Conservation (phyloP, 2,329 filamentous ascomycete genomes). For the Colletotrichum abscissum region DNA sequence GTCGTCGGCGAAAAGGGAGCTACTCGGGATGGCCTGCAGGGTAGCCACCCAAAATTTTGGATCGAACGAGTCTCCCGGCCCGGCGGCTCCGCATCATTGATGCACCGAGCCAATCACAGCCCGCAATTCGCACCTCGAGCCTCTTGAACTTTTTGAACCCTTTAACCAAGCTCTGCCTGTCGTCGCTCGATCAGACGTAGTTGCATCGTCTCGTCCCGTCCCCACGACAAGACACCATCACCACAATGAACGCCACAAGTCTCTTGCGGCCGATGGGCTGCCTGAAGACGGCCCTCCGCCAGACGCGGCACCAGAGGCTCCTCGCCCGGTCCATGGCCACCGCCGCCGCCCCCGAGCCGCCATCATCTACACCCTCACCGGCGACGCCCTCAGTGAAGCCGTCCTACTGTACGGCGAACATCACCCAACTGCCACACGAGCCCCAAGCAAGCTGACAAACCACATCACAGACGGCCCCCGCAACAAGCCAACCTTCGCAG, state of each 20-base stretch:
- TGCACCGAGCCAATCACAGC: conserved; percentile 50
- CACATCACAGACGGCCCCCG: conserved; percentile 3
- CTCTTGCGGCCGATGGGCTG: conserved; percentile 79
- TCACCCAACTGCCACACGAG: no score
- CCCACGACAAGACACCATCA: conserved; percentile 36
- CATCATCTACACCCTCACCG: conserved; percentile 43
- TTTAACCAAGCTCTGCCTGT: neutral
- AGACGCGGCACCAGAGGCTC: conserved; percentile 62
- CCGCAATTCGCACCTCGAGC: conserved; percentile 33
- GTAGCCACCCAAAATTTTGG: conserved; percentile 32
- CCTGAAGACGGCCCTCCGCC: conserved; percentile 73
- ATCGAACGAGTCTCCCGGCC: neutral
- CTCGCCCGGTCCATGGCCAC: conserved; percentile 61
- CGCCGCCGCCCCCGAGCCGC: conserved; percentile 43
- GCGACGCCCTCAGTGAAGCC: conserved; percentile 41
- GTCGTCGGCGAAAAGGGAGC: conserved; percentile 7
- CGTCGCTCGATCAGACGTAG: conserved; percentile 3
- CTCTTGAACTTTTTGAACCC: conserved; percentile 35
- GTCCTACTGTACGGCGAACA: conserved; percentile 32
- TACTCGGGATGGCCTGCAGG: conserved; percentile 3
- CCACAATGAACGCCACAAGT: conserved; percentile 68
- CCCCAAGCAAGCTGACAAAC: neutral
- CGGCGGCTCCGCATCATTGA: conserved; percentile 35
- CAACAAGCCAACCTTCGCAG: conserved; percentile 37
- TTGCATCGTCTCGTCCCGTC: neutral